Evolutionary conservation across 768 basidiomycete genomes (phyloP).

Genomic region (Russula ochroleuca): DNA sequence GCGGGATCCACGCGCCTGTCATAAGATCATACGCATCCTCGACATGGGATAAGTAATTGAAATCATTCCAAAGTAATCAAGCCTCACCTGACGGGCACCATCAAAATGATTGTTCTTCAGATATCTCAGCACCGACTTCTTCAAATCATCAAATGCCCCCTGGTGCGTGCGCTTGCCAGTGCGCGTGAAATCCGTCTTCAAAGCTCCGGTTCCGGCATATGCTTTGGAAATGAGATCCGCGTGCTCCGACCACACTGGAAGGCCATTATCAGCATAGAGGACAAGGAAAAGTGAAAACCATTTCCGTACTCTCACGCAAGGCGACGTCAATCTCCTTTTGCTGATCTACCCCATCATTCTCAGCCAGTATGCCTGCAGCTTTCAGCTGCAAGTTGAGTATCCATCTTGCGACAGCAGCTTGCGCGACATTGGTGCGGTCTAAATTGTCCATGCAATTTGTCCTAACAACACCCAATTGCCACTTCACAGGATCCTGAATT

Average conservation of each 20-base stretch:
- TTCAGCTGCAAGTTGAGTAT: slow-evolving; percentile 74
- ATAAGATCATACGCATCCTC: slow-evolving; percentile 94
- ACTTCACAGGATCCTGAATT: slow-evolving; percentile 44
- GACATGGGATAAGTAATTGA: slow-evolving; percentile 8
- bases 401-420: slow-evolving; percentile 86
- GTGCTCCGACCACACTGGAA: slow-evolving; percentile 94
- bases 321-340: slow-evolving; percentile 74
- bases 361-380: slow-evolving; percentile 63
- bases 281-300: neutral
- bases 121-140: slow-evolving; percentile 81
- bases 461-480: slow-evolving; percentile 76
- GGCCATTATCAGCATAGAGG: slow-evolving; percentile 13
- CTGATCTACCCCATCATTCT: slow-evolving; percentile 72
- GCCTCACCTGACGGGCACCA: slow-evolving; percentile 74
- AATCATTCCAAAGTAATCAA: neutral
- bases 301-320: slow-evolving; percentile 78
- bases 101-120: slow-evolving; percentile 97
- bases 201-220: slow-evolving; percentile 91
- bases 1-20: slow-evolving; percentile 87
- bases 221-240: slow-evolving; percentile 86
- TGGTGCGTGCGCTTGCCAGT: slow-evolving; percentile 84
- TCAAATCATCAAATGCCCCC: slow-evolving; percentile 79
- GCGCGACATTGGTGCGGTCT: slow-evolving; percentile 96
- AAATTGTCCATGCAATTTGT: slow-evolving; percentile 98
- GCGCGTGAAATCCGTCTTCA: slow-evolving; percentile 95